phyloP scores from a whole-genome alignment of 345 rosid species.

The Ceriops zippeliana region DNA sequence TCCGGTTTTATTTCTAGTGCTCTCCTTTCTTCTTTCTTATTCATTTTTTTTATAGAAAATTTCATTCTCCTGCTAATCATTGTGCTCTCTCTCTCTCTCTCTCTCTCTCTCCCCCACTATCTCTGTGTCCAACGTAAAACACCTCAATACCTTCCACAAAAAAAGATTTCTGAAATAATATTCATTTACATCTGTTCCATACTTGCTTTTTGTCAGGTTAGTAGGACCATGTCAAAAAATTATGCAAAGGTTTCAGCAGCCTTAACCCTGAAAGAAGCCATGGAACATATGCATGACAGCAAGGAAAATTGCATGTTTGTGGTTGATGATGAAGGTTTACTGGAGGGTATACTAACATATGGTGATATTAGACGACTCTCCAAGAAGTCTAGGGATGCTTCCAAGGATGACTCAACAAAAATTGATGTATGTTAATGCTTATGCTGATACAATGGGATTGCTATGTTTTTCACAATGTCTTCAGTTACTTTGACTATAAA shows the following conservation, averaged over 20 bases:
- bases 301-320: conserved; percentile 67
- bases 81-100: too few relatives aligned
- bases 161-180: too few relatives aligned
- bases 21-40: not conserved
- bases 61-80: not conserved
- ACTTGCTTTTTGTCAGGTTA: conserved; percentile 43
- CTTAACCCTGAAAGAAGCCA: conserved; percentile 70
- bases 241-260: conserved; percentile 53
- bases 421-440: conserved; percentile 49
- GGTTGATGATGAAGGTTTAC: conserved; percentile 65
- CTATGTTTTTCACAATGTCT: not conserved
- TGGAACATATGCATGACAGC: conserved; percentile 59
- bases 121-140: too few relatives aligned
- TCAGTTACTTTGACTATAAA: too few relatives aligned
- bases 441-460: not conserved
- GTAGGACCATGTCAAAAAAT: conserved; percentile 76
- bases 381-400: conserved; percentile 32
- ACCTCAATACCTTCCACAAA: too few relatives aligned
- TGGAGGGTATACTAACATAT: conserved; percentile 76
- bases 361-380: conserved; percentile 74
- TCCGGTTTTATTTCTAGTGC: not conserved
- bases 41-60: conserved; percentile 2
- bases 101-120: too few relatives aligned
- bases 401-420: conserved; percentile 39
- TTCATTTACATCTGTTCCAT: not conserved